phyloP scores from a whole-genome alignment of 2,329 filamentous ascomycete species.

The Passalora sequoiae region DNA sequence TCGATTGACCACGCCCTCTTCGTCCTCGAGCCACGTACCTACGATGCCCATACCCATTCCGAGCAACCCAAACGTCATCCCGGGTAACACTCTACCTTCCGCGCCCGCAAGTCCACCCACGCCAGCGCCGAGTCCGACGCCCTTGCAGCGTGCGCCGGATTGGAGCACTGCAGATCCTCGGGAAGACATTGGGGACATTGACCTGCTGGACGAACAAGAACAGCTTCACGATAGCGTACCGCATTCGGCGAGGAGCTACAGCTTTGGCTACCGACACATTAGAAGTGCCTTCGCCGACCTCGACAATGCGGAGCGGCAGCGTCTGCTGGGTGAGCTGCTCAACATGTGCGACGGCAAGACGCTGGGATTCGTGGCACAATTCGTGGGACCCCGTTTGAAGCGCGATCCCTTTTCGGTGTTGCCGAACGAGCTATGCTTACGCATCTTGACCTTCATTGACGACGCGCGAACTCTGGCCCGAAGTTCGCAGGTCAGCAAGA shows the following conservation, averaged over 20 bases:
- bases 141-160: slow-evolving; percentile 59
- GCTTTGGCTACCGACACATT: slow-evolving; percentile 60
- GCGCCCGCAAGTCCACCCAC: slow-evolving; percentile 62
- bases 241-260: slow-evolving; percentile 26
- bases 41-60: slow-evolving; percentile 43
- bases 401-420: slow-evolving; percentile 92
- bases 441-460: slow-evolving; percentile 95
- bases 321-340: slow-evolving; percentile 78
- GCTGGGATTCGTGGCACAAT: slow-evolving; percentile 91
- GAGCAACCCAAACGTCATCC: slow-evolving; percentile 46
- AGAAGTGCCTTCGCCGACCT: slow-evolving; percentile 74
- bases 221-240: slow-evolving; percentile 21
- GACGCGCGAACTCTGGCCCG: slow-evolving; percentile 90
- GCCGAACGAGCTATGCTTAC: slow-evolving; percentile 84
- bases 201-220: slow-evolving; percentile 29
- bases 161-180: slow-evolving; percentile 74
- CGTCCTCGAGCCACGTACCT: slow-evolving; percentile 24
- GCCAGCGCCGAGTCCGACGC: slow-evolving; percentile 62
- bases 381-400: slow-evolving; percentile 88
- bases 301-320: slow-evolving; percentile 68
- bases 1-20: slow-evolving; percentile 41
- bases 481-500: slow-evolving; percentile 89
- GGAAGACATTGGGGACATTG: slow-evolving; percentile 64
- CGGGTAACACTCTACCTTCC: slow-evolving; percentile 58
- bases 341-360: slow-evolving; percentile 94